These are phyloP conservation scores for Malassezia brasiliensis DNA, from an alignment of 1,284 basidiomycete genomes.

Conservation along the genomic window DNA sequence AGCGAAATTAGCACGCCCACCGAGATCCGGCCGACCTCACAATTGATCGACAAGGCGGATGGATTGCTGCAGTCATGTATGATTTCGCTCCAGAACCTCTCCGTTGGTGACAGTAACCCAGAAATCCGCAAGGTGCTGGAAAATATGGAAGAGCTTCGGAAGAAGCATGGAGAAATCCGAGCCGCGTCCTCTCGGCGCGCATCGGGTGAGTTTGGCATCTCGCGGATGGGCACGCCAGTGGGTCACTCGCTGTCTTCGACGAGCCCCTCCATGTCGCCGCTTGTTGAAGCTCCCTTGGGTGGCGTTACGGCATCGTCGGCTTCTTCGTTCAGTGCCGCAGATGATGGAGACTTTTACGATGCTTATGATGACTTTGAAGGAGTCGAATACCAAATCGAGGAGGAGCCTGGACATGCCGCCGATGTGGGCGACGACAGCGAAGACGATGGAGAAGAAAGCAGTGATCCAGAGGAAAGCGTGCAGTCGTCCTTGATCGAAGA, in stretches of 20 bases:
- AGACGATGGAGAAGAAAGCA: slow-evolving; percentile 21
- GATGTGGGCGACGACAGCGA: slow-evolving; percentile 23
- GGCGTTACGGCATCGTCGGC: not conserved
- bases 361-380: slow-evolving; percentile 21
- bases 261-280: not conserved
- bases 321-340: not conserved
- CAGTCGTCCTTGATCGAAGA: no score
- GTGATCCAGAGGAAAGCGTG: slow-evolving; percentile 28
- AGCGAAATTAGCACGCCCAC: slow-evolving; percentile 26
- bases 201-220: not conserved
- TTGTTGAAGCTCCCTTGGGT: not conserved
- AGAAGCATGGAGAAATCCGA: slow-evolving; percentile 8
- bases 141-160: slow-evolving; percentile 5
- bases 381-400: slow-evolving; percentile 16
- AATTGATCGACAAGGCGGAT: slow-evolving; percentile 23
- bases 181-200: not conserved
- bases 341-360: slow-evolving; percentile 33
- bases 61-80: slow-evolving; percentile 27
- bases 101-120: not conserved
- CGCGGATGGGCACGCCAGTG: not conserved
- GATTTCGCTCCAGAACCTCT: slow-evolving; percentile 1
- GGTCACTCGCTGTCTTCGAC: not conserved
- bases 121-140: slow-evolving; percentile 5
- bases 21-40: slow-evolving; percentile 17
- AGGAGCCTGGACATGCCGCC: slow-evolving; percentile 26